These are phyloP conservation scores for Neonothopanus nambi DNA, from an alignment of 1,284 basidiomycete genomes.

Conservation along the genomic window DNA sequence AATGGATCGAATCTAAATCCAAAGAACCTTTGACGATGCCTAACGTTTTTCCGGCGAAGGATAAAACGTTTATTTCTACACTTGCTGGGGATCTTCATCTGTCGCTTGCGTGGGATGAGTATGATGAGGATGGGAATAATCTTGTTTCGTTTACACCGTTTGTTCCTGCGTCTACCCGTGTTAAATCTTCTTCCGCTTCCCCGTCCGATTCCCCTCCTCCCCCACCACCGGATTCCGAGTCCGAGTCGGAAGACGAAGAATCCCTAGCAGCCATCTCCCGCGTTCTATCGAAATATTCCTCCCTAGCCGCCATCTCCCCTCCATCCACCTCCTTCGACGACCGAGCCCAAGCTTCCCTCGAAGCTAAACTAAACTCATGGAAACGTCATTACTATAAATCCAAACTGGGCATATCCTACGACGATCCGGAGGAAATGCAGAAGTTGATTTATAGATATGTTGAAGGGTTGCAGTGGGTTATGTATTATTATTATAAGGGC, in stretches of 20 bases:
- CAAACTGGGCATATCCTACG: conserved; percentile 82
- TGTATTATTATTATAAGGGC: conserved; percentile 89
- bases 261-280: too few relatives aligned
- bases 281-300: too few relatives aligned
- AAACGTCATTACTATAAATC: conserved; percentile 90
- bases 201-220: too few relatives aligned
- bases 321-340: conserved; percentile 77
- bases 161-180: conserved; percentile 5
- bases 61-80: conserved; percentile 83
- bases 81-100: conserved; percentile 54
- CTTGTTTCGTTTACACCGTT: conserved; percentile 64
- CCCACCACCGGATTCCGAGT: too few relatives aligned
- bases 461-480: conserved; percentile 97
- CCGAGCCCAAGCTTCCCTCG: conserved; percentile 44
- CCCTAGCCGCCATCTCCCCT: too few relatives aligned
- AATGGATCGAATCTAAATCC: conserved; percentile 53
- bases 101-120: conserved; percentile 86
- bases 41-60: conserved; percentile 77
- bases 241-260: too few relatives aligned
- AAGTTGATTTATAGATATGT: conserved; percentile 72
- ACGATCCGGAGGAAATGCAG: conserved; percentile 66
- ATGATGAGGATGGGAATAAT: conserved; percentile 80
- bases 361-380: conserved; percentile 92
- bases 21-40: conserved; percentile 67
- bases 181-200: conserved; percentile 24